These are phyloP conservation scores for Populus ilicifolia DNA, from an alignment of 345 rosid species.

Conservation along the genomic window DNA sequence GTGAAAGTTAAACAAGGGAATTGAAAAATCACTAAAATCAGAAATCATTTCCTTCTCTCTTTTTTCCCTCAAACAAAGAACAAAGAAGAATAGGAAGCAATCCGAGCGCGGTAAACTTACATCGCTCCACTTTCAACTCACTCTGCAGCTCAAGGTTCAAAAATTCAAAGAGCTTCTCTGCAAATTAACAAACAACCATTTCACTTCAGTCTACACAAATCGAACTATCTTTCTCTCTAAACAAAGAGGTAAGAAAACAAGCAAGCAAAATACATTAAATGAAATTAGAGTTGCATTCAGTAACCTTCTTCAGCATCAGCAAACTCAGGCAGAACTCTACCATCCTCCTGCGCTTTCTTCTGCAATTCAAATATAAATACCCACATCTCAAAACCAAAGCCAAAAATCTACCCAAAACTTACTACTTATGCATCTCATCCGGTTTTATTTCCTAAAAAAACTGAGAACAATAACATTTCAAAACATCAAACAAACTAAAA, in stretches of 20 bases:
- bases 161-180: conserved; percentile 77
- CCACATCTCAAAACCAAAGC: conserved; percentile 16
- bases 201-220: conserved; percentile 1
- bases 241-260: neutral
- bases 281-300: conserved; percentile 5
- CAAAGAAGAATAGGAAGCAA: neutral
- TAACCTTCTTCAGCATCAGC: conserved; percentile 82
- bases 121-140: conserved; percentile 50
- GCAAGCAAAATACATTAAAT: neutral
- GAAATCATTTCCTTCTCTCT: neutral
- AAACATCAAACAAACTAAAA: neutral
- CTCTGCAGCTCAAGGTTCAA: conserved; percentile 80
- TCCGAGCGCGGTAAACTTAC: conserved; percentile 41
- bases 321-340: conserved; percentile 72
- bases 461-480: neutral
- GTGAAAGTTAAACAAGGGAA: neutral
- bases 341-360: conserved; percentile 85
- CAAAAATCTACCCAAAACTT: neutral
- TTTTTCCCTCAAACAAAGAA: neutral
- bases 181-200: conserved; percentile 18
- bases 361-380: conserved; percentile 32
- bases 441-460: no score
- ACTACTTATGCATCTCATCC: no score
- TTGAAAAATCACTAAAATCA: neutral
- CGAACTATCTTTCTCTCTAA: neutral